Conservation (phyloP, 495 filamentous ascomycete species). For the Neurospora terricola region DNA sequence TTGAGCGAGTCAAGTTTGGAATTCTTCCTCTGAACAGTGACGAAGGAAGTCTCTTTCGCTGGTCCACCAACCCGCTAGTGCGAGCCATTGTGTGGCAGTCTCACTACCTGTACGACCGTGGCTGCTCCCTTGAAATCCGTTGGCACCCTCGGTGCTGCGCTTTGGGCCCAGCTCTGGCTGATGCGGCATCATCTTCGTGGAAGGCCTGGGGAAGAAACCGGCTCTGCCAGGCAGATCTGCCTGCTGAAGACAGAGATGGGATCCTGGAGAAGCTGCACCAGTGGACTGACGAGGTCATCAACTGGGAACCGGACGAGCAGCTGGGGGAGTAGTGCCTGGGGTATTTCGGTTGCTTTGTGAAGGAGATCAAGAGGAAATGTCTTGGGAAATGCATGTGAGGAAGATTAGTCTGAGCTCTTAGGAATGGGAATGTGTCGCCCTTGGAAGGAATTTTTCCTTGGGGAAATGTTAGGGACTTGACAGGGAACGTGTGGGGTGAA, state of each 20-base stretch:
- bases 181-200: not conserved
- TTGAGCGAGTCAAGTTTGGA: not conserved
- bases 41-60: not conserved
- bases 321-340: not conserved
- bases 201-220: not conserved
- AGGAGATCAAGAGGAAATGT: no score
- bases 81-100: not conserved
- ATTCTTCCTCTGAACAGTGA: not conserved
- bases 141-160: not conserved
- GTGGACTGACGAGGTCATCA: not conserved
- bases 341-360: no score
- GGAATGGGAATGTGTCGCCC: no score
- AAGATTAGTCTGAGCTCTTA: no score
- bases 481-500: not conserved
- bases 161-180: not conserved
- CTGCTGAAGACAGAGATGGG: not conserved
- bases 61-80: not conserved
- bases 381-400: no score
- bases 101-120: not conserved
- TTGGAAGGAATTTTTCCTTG: no score
- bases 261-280: not conserved
- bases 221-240: not conserved
- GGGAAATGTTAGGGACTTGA: no score
- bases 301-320: not conserved
- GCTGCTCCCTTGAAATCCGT: not conserved